Conservation (phyloP, 371 early-diverging fungal species). For the Furculomyces boomerangus region DNA sequence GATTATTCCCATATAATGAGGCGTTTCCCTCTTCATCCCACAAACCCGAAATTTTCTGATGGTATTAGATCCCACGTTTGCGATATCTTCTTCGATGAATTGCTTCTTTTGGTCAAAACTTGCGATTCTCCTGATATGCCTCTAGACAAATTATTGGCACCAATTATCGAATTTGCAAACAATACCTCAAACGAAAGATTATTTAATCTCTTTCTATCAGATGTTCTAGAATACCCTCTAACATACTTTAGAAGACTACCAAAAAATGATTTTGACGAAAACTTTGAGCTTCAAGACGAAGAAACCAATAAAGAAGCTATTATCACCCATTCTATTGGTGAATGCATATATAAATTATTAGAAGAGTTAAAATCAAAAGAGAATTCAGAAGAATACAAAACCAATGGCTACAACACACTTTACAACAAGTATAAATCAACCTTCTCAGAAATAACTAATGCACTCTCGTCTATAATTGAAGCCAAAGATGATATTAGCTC, state of each 20-base stretch:
- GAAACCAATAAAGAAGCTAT: neutral
- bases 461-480: neutral
- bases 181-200: slow-evolving; percentile 10
- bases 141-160: slow-evolving; percentile 38
- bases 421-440: neutral
- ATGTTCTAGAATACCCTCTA: slow-evolving; percentile 10
- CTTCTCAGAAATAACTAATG: neutral
- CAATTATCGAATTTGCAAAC: slow-evolving; percentile 38
- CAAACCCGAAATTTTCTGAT: slow-evolving; percentile 38
- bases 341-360: neutral
- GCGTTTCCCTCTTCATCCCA: slow-evolving; percentile 5
- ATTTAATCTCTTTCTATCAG: slow-evolving; percentile 7
- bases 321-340: neutral
- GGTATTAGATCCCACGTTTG: slow-evolving; percentile 57
- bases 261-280: no score
- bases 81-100: slow-evolving; percentile 66
- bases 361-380: no score
- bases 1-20: slow-evolving; percentile 32
- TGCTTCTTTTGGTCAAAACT: slow-evolving; percentile 27
- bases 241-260: no score
- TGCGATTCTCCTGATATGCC: no score
- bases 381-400: neutral
- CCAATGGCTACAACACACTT: neutral
- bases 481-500: neutral
- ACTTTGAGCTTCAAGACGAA: no score